Conservation (phyloP, 2,329 filamentous ascomycete genomes). For the Dactylonectria estremocensis region DNA sequence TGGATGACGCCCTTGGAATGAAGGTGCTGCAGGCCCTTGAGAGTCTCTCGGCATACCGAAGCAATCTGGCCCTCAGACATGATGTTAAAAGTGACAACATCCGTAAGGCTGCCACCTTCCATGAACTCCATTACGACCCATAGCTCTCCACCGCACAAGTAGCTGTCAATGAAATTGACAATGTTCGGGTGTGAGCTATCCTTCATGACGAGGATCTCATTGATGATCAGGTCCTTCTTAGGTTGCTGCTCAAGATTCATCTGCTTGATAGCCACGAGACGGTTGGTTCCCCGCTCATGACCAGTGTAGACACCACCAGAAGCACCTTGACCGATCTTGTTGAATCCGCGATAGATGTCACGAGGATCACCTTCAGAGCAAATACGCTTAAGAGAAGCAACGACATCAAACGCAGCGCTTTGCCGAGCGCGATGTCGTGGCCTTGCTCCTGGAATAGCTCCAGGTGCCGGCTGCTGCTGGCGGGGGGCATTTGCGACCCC, state of each 20-base stretch:
- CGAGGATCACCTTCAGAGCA: conserved; percentile 93
- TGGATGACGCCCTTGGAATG: conserved; percentile 99
- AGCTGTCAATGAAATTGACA: conserved; percentile 99
- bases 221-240: conserved; percentile 99
- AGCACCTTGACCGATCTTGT: conserved; percentile 97
- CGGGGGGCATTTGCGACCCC: conserved; percentile 54
- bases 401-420: conserved; percentile 86
- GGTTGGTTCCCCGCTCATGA: conserved; percentile 86
- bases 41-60: conserved; percentile 92
- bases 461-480: conserved; percentile 55
- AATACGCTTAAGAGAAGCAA: conserved; percentile 87
- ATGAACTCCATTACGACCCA: conserved; percentile 99
- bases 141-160: conserved; percentile 88
- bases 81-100: conserved; percentile 99
- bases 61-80: conserved; percentile 99
- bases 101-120: conserved; percentile 97
- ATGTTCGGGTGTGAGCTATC: conserved; percentile 99
- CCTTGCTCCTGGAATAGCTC: conserved; percentile 68
- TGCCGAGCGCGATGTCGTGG: conserved; percentile 85
- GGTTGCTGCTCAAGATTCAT: conserved; percentile 99
- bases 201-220: conserved; percentile 99
- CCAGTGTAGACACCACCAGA: conserved; percentile 97
- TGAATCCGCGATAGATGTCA: conserved; percentile 87
- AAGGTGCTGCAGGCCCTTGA: conserved; percentile 92
- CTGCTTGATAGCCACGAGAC: conserved; percentile 97